Evolutionary conservation across 345 rosid genomes (phyloP).

Genomic region (Aethionema arabicum): DNA sequence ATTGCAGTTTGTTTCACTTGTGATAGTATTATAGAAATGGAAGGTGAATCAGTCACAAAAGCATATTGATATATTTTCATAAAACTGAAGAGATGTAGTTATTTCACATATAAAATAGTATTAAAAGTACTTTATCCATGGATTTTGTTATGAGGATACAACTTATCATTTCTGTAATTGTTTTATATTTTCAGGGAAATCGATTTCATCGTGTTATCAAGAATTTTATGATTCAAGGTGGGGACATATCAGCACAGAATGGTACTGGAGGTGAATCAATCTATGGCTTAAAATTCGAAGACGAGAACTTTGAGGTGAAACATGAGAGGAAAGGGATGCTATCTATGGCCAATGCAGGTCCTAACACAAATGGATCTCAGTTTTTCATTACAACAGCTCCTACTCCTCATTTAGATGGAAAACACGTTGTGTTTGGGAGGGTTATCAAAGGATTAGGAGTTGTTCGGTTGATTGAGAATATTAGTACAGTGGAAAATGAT

Average conservation of each 20-base stretch:
- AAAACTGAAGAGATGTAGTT: too few relatives aligned
- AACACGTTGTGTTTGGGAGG: conserved; percentile 90
- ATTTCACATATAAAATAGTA: too few relatives aligned
- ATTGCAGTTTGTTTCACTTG: too few relatives aligned
- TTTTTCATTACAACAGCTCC: conserved; percentile 91
- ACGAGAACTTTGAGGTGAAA: conserved; percentile 81
- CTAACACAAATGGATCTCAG: conserved; percentile 94
- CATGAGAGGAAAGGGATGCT: conserved; percentile 97
- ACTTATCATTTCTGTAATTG: too few relatives aligned
- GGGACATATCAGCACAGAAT: conserved; percentile 87
- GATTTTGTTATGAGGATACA: too few relatives aligned
- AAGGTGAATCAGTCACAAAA: too few relatives aligned
- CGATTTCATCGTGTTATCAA: conserved; percentile 80
- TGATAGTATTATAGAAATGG: too few relatives aligned
- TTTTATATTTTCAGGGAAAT: conserved; percentile 54
- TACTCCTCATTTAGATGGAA: conserved; percentile 84
- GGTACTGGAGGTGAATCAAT: conserved; percentile 98
- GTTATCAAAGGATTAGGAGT: conserved; percentile 93
- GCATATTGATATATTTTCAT: too few relatives aligned
- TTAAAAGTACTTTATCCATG: too few relatives aligned
- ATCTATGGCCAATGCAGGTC: conserved; percentile 90
- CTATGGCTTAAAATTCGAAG: conserved; percentile 83
- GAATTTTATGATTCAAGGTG: conserved; percentile 92
- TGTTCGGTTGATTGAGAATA: conserved; percentile 81
- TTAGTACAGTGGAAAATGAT: conserved; percentile 49